Conservation (phyloP, 345 rosid species). For the Salix purpurea region DNA sequence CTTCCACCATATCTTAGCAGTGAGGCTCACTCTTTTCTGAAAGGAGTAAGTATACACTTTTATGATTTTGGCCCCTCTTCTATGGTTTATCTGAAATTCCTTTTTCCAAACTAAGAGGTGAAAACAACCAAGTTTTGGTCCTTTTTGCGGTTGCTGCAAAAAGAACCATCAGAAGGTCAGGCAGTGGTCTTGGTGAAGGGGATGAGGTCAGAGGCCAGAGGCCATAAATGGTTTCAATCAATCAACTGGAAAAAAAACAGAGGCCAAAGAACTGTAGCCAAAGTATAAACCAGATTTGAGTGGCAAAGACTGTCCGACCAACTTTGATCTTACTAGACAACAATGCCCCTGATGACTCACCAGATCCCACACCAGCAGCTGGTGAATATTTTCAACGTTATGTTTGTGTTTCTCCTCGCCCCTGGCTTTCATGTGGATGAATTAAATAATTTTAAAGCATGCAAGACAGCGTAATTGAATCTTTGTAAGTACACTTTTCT, state of each 20-base stretch:
- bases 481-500: slow-evolving; percentile 12
- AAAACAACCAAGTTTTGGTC: neutral
- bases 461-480: neutral
- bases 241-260: slow-evolving; percentile 67
- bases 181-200: slow-evolving; percentile 58
- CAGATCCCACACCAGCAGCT: slow-evolving; percentile 65
- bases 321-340: neutral
- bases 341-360: slow-evolving; percentile 72
- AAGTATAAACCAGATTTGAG: slow-evolving; percentile 65
- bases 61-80: slow-evolving; percentile 1
- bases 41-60: slow-evolving; percentile 44
- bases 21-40: slow-evolving; percentile 71
- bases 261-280: slow-evolving; percentile 52
- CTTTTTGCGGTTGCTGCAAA: slow-evolving; percentile 49
- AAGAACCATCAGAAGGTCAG: slow-evolving; percentile 67
- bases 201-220: slow-evolving; percentile 49
- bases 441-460: neutral
- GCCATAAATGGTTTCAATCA: slow-evolving; percentile 61
- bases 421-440: slow-evolving; percentile 58
- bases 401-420: slow-evolving; percentile 60
- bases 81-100: neutral
- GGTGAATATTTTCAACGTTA: slow-evolving; percentile 67
- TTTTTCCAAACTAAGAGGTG: neutral
- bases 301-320: slow-evolving; percentile 55
- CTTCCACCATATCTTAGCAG: slow-evolving; percentile 56